Percentiles rank a stretch among this genome's conserved stretches.
These are phyloP conservation scores for Fusarium stilboides DNA, from an alignment of 2,329 filamentous ascomycete genomes.

Conservation along the genomic window DNA sequence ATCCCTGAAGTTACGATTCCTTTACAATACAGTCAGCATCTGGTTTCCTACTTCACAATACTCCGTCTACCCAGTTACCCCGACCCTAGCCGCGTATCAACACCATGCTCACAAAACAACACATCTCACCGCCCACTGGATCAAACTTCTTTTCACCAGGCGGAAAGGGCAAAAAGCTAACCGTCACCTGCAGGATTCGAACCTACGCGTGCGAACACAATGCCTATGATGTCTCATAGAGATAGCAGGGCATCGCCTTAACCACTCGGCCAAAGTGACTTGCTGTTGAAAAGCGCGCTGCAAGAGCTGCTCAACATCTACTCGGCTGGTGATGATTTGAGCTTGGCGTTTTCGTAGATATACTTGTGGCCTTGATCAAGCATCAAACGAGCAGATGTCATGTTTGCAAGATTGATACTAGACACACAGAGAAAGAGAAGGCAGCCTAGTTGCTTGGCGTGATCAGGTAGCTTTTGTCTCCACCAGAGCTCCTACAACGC, in stretches of 20 bases:
- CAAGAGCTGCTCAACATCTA: not conserved
- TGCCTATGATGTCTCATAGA: slow-evolving; percentile 13
- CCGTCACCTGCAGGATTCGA: slow-evolving; percentile 31
- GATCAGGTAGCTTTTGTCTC: not conserved
- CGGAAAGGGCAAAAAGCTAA: not conserved
- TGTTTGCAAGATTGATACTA: too few relatives aligned
- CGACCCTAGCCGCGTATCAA: too few relatives aligned
- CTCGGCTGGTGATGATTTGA: not conserved
- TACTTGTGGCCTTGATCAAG: not conserved
- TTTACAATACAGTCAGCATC: too few relatives aligned
- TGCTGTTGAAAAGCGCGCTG: not conserved
- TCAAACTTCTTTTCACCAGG: not conserved
- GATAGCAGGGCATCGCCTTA: slow-evolving; percentile 38
- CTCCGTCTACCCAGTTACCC: too few relatives aligned
- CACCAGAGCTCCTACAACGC: not conserved
- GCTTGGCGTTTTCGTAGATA: not conserved
- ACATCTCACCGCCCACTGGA: too few relatives aligned
- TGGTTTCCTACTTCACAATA: too few relatives aligned
- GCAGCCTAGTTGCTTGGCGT: not conserved
- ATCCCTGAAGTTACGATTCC: too few relatives aligned
- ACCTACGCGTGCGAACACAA: slow-evolving; percentile 34
- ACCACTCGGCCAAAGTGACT: slow-evolving; percentile 33
- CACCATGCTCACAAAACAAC: too few relatives aligned
- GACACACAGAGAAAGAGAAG: not conserved
- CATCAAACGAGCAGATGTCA: not conserved